Evolutionary conservation across 1,139 yeast genomes (phyloP).

Genomic region (Pneumocystis wakefieldiae): DNA sequence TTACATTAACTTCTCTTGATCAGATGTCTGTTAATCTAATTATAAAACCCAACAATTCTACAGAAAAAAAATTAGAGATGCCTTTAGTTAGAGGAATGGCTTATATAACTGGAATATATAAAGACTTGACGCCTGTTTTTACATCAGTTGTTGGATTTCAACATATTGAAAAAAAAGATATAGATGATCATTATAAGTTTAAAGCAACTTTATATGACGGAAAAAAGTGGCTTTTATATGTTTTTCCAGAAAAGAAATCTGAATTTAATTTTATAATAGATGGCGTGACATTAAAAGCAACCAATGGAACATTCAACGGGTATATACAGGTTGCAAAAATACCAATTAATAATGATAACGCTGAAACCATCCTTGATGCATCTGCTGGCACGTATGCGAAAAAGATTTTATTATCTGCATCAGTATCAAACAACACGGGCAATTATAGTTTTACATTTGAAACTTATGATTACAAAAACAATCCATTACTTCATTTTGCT

Average conservation of each 20-base stretch:
- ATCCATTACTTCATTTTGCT: constrained; percentile 45
- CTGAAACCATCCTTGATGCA: constrained; percentile 14
- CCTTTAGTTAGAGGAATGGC: constrained; percentile 67
- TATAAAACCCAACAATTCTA: constrained; percentile 27
- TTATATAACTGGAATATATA: constrained; percentile 50
- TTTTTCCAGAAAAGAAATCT: constrained; percentile 21
- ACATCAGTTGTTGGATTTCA: constrained; percentile 40
- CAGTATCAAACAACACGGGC: constrained; percentile 29
- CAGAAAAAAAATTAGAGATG: constrained; percentile 19
- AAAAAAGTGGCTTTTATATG: constrained; percentile 46
- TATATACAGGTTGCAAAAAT: constrained; percentile 49
- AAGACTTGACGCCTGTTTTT: constrained; percentile 38
- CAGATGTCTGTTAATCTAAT: constrained; percentile 43
- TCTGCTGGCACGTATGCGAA: constrained; percentile 45
- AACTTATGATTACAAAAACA: constrained; percentile 38
- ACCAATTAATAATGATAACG: constrained; percentile 23
- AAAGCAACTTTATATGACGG: constrained; percentile 24
- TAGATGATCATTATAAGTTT: constrained; percentile 36
- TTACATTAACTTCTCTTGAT: constrained; percentile 33
- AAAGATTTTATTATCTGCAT: constrained; percentile 29
- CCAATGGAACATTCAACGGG: constrained; percentile 36
- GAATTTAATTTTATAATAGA: constrained; percentile 26
- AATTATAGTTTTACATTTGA: constrained; percentile 37
- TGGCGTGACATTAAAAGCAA: constrained; percentile 29
- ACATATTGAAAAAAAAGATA: constrained; percentile 30